These are phyloP conservation scores for Fusarium nisikadoi DNA, from an alignment of 2,329 filamentous ascomycete genomes.

Conservation along the genomic window DNA sequence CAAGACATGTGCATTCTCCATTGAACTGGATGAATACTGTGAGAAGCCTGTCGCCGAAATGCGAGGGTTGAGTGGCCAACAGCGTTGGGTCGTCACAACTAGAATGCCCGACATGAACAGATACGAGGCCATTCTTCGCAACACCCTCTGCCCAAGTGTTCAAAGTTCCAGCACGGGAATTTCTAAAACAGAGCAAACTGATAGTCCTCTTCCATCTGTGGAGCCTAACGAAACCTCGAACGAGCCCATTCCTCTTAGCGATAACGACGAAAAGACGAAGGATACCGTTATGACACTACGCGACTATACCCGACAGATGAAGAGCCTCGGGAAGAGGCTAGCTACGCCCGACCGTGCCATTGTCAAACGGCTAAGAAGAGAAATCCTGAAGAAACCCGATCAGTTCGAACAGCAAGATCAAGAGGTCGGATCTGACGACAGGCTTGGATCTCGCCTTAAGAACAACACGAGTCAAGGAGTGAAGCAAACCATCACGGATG, in stretches of 20 bases:
- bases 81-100: fast-evolving
- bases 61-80: fast-evolving
- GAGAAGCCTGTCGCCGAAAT: fast-evolving
- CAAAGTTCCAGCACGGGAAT: fast-evolving
- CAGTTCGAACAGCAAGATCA: neutral
- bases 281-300: fast-evolving
- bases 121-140: fast-evolving
- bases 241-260: fast-evolving
- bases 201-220: fast-evolving
- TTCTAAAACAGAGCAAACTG: fast-evolving
- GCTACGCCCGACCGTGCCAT: fast-evolving
- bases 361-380: fast-evolving
- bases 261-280: fast-evolving
- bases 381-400: neutral
- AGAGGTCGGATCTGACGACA: too few species aligned
- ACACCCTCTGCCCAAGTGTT: fast-evolving
- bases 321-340: fast-evolving
- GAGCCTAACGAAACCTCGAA: fast-evolving
- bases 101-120: fast-evolving
- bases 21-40: neutral
- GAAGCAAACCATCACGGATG: neutral
- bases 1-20: fast-evolving
- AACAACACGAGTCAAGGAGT: too few species aligned
- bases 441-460: too few species aligned
- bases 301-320: neutral